Conservation (phyloP, 768 basidiomycete species). For the Lactarius hatsudake region DNA sequence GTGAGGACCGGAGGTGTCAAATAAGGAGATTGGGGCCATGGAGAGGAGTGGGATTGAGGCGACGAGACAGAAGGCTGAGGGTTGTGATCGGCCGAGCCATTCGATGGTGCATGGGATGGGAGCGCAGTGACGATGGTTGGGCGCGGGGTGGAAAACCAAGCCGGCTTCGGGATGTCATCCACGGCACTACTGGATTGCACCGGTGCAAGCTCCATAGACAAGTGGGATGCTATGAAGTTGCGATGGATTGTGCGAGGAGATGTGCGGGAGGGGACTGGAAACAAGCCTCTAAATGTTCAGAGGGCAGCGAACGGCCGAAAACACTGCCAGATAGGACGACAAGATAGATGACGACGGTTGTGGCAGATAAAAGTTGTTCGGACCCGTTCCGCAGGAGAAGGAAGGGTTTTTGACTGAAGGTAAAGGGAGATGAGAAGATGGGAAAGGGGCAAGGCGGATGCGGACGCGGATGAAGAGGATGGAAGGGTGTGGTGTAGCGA, state of each 20-base stretch:
- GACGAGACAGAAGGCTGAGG: slow-evolving; percentile 21
- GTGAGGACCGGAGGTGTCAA: slow-evolving; percentile 29
- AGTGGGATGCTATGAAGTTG: background rate
- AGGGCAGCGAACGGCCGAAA: background rate
- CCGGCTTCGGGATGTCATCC: slow-evolving; percentile 20
- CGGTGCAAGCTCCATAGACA: slow-evolving; percentile 26
- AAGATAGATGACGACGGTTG: background rate
- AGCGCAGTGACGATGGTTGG: slow-evolving; percentile 24
- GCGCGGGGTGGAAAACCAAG: slow-evolving; percentile 38
- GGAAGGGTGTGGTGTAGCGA: slow-evolving; percentile 35
- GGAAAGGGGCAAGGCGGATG: slow-evolving; percentile 21
- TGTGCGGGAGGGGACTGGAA: background rate
- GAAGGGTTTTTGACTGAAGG: background rate
- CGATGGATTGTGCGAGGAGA: background rate
- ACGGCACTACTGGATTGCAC: slow-evolving; percentile 5
- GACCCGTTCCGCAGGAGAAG: background rate
- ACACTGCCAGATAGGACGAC: background rate
- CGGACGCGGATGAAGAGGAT: slow-evolving; percentile 34
- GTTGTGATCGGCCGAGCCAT: slow-evolving; percentile 15
- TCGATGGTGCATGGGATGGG: slow-evolving; percentile 9
- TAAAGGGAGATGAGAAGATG: slow-evolving; percentile 4
- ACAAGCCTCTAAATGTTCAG: background rate
- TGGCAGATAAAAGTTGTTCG: background rate
- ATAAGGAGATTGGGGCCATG: slow-evolving; percentile 35
- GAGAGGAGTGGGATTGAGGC: slow-evolving; percentile 31